Evolutionary conservation across 75 land plant genomes (phyloP).

Genomic region (Picea sitchensis): DNA sequence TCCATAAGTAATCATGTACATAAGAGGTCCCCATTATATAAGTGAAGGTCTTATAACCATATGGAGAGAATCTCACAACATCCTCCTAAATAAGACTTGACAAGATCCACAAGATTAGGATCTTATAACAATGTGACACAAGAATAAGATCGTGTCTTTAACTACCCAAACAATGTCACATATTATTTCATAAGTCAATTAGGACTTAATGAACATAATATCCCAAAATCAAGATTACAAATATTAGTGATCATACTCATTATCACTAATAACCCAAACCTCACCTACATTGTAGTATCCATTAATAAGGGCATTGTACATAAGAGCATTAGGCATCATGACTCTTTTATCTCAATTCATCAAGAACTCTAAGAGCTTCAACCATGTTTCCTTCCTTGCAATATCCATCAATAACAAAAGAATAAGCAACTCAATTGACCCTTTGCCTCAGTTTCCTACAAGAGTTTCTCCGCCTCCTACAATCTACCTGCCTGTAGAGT

Average conservation of each 20-base stretch:
- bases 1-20: too few relatives aligned
- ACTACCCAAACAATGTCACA: background rate
- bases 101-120: background rate
- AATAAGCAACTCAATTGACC: background rate
- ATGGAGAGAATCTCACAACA: constrained; percentile 9
- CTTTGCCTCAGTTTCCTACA: constrained; percentile 11
- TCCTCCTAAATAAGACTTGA: background rate
- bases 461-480: constrained; percentile 37
- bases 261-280: background rate
- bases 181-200: background rate
- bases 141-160: background rate
- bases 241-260: constrained; percentile 1
- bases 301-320: constrained; percentile 54
- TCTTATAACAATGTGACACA: constrained; percentile 9
- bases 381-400: constrained; percentile 12
- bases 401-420: constrained; percentile 12
- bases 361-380: background rate
- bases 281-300: constrained; percentile 47
- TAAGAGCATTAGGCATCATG: constrained; percentile 8
- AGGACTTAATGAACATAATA: constrained; percentile 3
- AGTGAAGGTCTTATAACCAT: background rate
- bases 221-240: constrained; percentile 2
- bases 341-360: background rate
- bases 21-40: too few relatives aligned
- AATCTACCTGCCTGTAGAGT: constrained; percentile 41